Conservation (phyloP, 768 basidiomycete species). For the Leccinum broughii region DNA sequence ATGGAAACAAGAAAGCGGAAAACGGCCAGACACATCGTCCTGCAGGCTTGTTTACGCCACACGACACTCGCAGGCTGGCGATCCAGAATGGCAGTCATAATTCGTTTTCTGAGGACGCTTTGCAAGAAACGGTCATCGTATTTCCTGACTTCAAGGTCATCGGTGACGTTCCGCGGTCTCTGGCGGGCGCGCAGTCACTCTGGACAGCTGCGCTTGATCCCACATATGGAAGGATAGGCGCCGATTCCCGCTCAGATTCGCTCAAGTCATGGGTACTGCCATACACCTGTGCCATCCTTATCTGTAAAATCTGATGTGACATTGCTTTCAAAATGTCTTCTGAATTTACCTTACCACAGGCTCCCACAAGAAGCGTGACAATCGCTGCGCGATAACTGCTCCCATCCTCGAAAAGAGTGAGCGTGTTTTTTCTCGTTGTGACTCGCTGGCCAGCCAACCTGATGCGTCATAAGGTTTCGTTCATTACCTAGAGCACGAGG, state of each 20-base stretch:
- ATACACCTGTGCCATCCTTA: constrained; percentile 83
- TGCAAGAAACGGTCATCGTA: constrained; percentile 77
- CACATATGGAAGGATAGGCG: constrained; percentile 48
- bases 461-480: constrained; percentile 55
- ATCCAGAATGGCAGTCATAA: constrained; percentile 85
- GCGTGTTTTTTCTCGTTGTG: constrained; percentile 22
- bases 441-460: constrained; percentile 5
- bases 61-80: constrained; percentile 57
- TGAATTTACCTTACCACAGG: constrained; percentile 47
- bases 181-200: constrained; percentile 66
- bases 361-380: constrained; percentile 92
- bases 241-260: constrained; percentile 42
- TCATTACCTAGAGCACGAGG: constrained; percentile 59
- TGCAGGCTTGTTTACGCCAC: constrained; percentile 58
- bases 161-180: constrained; percentile 60
- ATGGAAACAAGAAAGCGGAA: constrained; percentile 3
- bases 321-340: neutral
- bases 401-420: constrained; percentile 77
- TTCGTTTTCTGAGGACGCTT: constrained; percentile 58
- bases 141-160: constrained; percentile 92
- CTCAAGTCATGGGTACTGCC: constrained; percentile 80
- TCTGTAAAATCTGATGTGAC: constrained; percentile 60
- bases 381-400: constrained; percentile 86
- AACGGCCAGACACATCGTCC: constrained; percentile 14
- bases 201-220: constrained; percentile 68